These are phyloP conservation scores for Penicillium sp. DNA, from an alignment of 2,329 filamentous ascomycete genomes.

Conservation along the genomic window DNA sequence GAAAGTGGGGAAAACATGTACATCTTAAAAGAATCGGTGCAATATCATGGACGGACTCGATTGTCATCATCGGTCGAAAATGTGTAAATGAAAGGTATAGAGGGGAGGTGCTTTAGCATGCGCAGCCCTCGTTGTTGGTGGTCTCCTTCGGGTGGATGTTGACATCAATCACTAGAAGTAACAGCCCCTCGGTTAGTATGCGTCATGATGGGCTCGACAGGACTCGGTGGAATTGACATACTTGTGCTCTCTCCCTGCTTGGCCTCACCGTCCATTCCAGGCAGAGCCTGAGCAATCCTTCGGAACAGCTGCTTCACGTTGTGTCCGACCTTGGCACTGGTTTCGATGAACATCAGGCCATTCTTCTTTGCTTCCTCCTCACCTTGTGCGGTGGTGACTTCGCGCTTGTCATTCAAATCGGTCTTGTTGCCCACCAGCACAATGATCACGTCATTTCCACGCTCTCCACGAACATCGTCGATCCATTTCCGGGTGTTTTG, in stretches of 20 bases:
- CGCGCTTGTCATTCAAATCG: slow-evolving; percentile 95
- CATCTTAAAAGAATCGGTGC: slow-evolving; percentile 41
- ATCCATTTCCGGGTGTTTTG: slow-evolving; percentile 99
- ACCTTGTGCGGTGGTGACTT: slow-evolving; percentile 94
- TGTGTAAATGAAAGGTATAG: slow-evolving; percentile 19
- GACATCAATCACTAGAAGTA: slow-evolving; percentile 82
- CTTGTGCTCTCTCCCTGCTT: slow-evolving; percentile 79
- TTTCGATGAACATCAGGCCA: slow-evolving; percentile 98
- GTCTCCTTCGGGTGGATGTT: slow-evolving; percentile 76
- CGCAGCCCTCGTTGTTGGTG: slow-evolving; percentile 74
- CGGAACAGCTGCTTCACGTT: slow-evolving; percentile 98
- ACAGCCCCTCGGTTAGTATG: slow-evolving; percentile 33
- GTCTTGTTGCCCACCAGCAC: slow-evolving; percentile 99
- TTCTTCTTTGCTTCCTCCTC: slow-evolving; percentile 99
- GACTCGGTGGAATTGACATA: slow-evolving; percentile 57
- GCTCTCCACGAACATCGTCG: slow-evolving; percentile 93
- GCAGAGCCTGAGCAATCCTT: slow-evolving; percentile 95
- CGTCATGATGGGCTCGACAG: background rate
- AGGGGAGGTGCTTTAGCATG: slow-evolving; percentile 57
- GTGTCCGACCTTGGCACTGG: slow-evolving; percentile 94
- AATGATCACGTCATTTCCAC: slow-evolving; percentile 98
- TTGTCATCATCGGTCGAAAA: slow-evolving; percentile 34
- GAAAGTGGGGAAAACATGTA: slow-evolving; percentile 44
- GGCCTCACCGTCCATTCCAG: slow-evolving; percentile 94
- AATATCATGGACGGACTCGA: slow-evolving; percentile 47